These are phyloP conservation scores for Themeda triandra DNA, from an alignment of 176 grass and related monocot species.

Conservation along the genomic window DNA sequence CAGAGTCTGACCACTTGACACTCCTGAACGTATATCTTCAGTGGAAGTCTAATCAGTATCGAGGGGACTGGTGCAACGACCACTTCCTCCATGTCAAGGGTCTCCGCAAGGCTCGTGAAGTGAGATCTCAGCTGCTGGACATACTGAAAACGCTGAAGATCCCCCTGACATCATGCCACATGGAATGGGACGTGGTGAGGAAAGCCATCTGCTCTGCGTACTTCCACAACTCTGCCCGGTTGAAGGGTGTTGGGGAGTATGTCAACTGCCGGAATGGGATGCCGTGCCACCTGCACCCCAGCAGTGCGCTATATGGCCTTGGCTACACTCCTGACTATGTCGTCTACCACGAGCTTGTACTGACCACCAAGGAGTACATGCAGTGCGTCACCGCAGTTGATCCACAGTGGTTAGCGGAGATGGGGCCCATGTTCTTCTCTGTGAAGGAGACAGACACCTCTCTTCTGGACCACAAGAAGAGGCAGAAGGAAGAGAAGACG, in stretches of 20 bases:
- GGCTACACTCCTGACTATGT: conserved; percentile 89
- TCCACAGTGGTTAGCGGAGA: conserved; percentile 87
- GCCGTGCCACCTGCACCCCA: conserved; percentile 94
- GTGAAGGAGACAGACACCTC: conserved; percentile 87
- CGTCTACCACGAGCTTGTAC: conserved; percentile 91
- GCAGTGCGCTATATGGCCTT: conserved; percentile 84
- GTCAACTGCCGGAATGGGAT: conserved; percentile 95
- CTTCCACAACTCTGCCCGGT: conserved; percentile 86
- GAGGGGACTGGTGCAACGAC: conserved; percentile 97
- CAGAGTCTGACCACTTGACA: conserved; percentile 94
- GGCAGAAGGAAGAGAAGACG: conserved; percentile 85
- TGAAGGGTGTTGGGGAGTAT: conserved; percentile 93
- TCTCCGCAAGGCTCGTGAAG: conserved; percentile 89
- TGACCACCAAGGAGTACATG: conserved; percentile 98
- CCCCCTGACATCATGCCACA: conserved; percentile 71
- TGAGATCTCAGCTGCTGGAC: conserved; percentile 86
- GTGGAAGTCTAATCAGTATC: conserved; percentile 94
- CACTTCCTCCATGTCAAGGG: conserved; percentile 97
- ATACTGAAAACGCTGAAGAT: conserved; percentile 91
- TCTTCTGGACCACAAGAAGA: conserved; percentile 86
- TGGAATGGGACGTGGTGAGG: conserved; percentile 94
- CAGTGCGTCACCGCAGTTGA: conserved; percentile 94
- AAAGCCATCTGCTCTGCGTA: conserved; percentile 95
- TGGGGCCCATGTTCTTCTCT: conserved; percentile 98
- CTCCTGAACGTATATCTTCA: conserved; percentile 91